A percentile compares a stretch with the other conserved stretches of the same genome.
Evolutionary conservation across 805 yeast genomes (phyloP).

Genomic region (Barnettozyma salicaria): DNA sequence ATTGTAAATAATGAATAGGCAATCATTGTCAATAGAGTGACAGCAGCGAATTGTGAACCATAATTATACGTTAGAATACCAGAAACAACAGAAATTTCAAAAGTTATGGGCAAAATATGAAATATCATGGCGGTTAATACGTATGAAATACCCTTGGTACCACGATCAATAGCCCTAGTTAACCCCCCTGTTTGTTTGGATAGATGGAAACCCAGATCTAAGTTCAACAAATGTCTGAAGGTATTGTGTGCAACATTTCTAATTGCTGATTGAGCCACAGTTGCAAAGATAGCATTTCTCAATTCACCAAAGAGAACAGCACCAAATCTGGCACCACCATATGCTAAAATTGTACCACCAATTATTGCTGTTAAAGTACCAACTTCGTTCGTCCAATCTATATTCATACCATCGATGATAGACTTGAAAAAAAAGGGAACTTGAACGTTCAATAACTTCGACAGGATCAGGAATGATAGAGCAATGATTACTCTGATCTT

Average conservation of each 20-base stretch:
- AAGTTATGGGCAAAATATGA: constrained; percentile 87
- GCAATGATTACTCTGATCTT: constrained; percentile 75
- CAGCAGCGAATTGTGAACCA: constrained; percentile 83
- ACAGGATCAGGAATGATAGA: constrained; percentile 60
- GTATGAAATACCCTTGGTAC: constrained; percentile 94
- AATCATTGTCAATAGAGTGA: constrained; percentile 83
- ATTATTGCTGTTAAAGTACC: constrained; percentile 59
- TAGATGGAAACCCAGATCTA: constrained; percentile 87
- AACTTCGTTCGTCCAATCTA: constrained; percentile 71
- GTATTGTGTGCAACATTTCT: constrained; percentile 84
- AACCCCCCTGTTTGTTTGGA: constrained; percentile 93
- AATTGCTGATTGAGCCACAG: constrained; percentile 92
- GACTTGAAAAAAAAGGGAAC: constrained; percentile 92
- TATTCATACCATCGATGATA: constrained; percentile 87
- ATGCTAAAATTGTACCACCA: constrained; percentile 68
- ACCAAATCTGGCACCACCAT: constrained; percentile 92
- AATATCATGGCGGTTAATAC: constrained; percentile 96
- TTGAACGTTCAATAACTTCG: constrained; percentile 86
- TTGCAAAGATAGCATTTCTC: constrained; percentile 91
- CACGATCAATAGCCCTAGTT: constrained; percentile 94
- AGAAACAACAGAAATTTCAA: constrained; percentile 89
- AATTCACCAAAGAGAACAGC: constrained; percentile 92
- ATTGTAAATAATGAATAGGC: constrained; percentile 85
- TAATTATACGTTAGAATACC: constrained; percentile 91
- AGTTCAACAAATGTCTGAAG: constrained; percentile 70